Evolutionary conservation across 1,284 basidiomycete genomes (phyloP).

Genomic region (Cryptococcus deneoformans): DNA sequence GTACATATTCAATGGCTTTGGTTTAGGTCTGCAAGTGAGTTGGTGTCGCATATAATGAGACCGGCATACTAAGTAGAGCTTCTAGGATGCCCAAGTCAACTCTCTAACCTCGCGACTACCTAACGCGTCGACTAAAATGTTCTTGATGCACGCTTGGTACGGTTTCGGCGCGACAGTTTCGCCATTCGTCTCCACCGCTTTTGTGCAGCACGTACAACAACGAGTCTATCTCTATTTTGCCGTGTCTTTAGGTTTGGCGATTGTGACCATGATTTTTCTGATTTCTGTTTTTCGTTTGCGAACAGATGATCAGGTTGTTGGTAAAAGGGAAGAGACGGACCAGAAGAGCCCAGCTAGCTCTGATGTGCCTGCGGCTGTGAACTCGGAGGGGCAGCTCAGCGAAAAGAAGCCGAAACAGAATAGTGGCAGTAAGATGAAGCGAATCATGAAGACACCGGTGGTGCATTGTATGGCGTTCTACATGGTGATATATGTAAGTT

Average conservation of each 20-base stretch:
- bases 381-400: background rate
- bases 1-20: conserved; percentile 62
- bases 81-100: conserved; percentile 44
- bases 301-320: conserved; percentile 54
- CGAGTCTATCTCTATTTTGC: conserved; percentile 63
- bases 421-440: conserved; percentile 39
- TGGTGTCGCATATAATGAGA: background rate
- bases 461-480: conserved; percentile 39
- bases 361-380: too few species aligned
- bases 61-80: background rate
- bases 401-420: background rate
- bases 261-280: conserved; percentile 54
- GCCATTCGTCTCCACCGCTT: conserved; percentile 67
- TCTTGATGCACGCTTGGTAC: conserved; percentile 60
- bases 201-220: conserved; percentile 53
- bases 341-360: too few species aligned
- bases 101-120: conserved; percentile 33
- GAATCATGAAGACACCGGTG: conserved; percentile 30
- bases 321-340: conserved; percentile 2
- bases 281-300: conserved; percentile 57
- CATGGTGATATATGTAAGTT: conserved; percentile 40
- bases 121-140: conserved; percentile 56
- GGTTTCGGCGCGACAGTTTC: conserved; percentile 64
- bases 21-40: conserved; percentile 56
- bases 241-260: conserved; percentile 58